Conservation (phyloP, 2,329 filamentous ascomycete species). For the Thielaviopsis punctulata region DNA sequence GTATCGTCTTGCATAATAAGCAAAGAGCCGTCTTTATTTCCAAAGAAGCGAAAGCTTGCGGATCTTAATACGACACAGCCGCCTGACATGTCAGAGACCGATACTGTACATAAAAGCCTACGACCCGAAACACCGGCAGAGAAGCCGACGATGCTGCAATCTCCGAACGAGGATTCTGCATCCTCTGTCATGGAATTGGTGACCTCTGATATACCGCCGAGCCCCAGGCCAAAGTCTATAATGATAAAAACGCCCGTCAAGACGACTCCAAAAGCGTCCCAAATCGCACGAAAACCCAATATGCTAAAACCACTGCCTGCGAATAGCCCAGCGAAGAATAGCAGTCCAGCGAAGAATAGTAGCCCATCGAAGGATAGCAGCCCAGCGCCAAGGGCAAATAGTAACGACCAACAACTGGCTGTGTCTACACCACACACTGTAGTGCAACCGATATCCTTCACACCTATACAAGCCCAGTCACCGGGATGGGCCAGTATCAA, state of each 20-base stretch:
- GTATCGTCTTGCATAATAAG: too few relatives aligned
- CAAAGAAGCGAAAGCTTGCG: neutral
- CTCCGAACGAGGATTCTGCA: neutral
- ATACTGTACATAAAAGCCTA: neutral
- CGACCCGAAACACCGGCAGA: neutral
- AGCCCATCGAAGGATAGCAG: too few relatives aligned
- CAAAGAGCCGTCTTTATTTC: too few relatives aligned
- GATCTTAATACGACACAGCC: neutral
- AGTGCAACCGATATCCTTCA: neutral
- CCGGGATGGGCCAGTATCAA: slow-evolving; percentile 4
- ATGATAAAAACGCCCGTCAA: neutral
- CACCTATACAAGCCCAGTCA: neutral
- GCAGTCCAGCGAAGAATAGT: too few relatives aligned
- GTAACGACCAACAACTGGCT: too few relatives aligned
- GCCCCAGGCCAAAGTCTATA: neutral
- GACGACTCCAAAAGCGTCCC: too few relatives aligned
- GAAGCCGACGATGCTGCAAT: neutral
- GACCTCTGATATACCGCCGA: neutral
- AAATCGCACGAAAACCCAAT: neutral
- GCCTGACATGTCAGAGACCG: neutral
- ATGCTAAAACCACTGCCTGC: neutral
- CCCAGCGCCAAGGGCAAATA: too few relatives aligned
- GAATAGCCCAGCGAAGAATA: neutral
- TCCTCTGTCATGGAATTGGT: neutral
- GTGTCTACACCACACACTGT: neutral